A percentile compares a stretch with the other conserved stretches of the same genome.
Evolutionary conservation across 331 rosid species (phyloP).

Genomic region (Cydonia oblonga): DNA sequence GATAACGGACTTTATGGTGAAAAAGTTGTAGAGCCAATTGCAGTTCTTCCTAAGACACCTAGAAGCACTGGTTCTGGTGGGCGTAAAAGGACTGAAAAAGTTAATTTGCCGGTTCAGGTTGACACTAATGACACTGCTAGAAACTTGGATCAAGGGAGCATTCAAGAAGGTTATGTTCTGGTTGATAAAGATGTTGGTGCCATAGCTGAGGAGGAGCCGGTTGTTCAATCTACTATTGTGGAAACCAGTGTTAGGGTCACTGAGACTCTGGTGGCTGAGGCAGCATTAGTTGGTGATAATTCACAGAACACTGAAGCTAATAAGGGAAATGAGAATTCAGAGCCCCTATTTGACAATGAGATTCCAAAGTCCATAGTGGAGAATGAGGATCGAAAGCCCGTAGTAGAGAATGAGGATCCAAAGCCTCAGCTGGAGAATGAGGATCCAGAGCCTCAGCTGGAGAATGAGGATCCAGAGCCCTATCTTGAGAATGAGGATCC

Average conservation of each 20-base stretch:
- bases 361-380: neutral
- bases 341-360: neutral
- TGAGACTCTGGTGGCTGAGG: constrained; percentile 35
- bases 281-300: constrained; percentile 25
- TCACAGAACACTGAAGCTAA: constrained; percentile 20
- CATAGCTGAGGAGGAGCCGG: constrained; percentile 23
- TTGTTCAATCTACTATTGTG: constrained; percentile 15
- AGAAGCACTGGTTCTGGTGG: constrained; percentile 16
- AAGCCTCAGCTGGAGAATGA: neutral
- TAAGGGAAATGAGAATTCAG: constrained; percentile 14
- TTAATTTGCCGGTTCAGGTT: constrained; percentile 14
- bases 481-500: constrained; percentile 22
- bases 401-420: neutral
- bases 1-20: constrained; percentile 27
- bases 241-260: constrained; percentile 28
- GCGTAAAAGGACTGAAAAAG: constrained; percentile 13
- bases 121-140: constrained; percentile 26
- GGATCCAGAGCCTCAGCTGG: neutral
- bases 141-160: constrained; percentile 19
- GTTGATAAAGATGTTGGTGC: constrained; percentile 24
- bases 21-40: constrained; percentile 13
- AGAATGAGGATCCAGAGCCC: neutral
- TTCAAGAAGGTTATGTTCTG: constrained; percentile 22
- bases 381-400: neutral
- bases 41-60: constrained; percentile 10